Conservation (phyloP, 192 early-diverging fungal genomes). For the Dissophora globulifera region DNA sequence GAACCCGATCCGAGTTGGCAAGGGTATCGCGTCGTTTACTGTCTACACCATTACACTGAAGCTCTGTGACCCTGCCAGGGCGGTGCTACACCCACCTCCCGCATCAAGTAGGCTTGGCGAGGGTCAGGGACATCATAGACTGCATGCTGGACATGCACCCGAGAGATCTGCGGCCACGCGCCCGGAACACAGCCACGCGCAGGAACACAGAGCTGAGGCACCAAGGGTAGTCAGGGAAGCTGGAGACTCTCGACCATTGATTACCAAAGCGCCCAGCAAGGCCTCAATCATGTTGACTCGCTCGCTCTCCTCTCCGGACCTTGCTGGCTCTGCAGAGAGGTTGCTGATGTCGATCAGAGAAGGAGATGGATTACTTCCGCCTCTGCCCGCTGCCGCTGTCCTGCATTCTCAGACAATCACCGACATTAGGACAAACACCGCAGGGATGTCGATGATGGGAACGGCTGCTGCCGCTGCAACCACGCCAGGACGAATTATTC, state of each 20-base stretch:
- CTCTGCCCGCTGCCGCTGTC: no score
- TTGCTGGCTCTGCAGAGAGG: constrained; percentile 20
- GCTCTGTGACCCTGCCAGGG: constrained; percentile 23
- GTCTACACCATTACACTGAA: constrained; percentile 29
- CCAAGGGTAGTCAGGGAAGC: background rate
- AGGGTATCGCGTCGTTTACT: constrained; percentile 41
- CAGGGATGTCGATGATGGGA: no score
- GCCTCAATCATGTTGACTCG: constrained; percentile 29
- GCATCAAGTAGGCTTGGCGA: background rate
- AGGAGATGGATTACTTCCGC: background rate
- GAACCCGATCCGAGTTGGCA: constrained; percentile 37
- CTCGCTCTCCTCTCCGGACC: constrained; percentile 24
- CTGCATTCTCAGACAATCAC: no score
- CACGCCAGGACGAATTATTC: constrained; percentile 21
- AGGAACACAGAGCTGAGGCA: background rate
- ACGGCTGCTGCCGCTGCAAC: background rate
- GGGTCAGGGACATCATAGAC: background rate
- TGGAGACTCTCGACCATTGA: background rate
- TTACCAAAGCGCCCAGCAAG: constrained; percentile 16
- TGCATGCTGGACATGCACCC: constrained; percentile 13
- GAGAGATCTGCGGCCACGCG: background rate
- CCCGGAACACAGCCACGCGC: background rate
- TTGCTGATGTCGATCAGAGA: constrained; percentile 14
- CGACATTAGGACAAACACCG: no score
- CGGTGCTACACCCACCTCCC: background rate